phyloP scores from a whole-genome alignment of 306 rosid genomes.

The Crataegus laevigata region DNA sequence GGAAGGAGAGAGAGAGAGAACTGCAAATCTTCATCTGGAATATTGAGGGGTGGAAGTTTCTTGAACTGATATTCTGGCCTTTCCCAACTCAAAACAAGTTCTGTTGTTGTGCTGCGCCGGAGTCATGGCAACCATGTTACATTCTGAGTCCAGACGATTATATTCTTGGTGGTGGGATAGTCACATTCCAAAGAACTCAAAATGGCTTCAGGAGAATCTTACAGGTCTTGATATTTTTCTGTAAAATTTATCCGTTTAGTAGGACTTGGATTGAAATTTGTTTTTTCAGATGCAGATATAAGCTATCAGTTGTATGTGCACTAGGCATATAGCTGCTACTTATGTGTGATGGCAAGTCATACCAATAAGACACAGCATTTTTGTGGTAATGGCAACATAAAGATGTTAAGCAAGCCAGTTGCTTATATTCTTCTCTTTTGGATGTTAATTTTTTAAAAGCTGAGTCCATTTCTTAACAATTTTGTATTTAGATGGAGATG shows the following conservation, averaged over 20 bases:
- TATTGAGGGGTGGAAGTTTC: slow-evolving; percentile 16
- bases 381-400: neutral
- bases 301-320: neutral
- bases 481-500: neutral
- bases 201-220: slow-evolving; percentile 99
- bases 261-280: neutral
- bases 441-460: neutral
- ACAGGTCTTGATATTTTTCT: slow-evolving; percentile 45
- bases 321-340: neutral
- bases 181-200: slow-evolving; percentile 90
- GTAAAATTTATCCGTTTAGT: neutral
- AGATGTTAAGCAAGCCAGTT: neutral
- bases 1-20: slow-evolving; percentile 14
- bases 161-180: slow-evolving; percentile 99
- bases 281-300: neutral
- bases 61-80: slow-evolving; percentile 43
- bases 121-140: slow-evolving; percentile 64
- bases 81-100: slow-evolving; percentile 52
- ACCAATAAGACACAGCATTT: neutral
- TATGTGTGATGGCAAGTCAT: neutral
- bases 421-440: neutral
- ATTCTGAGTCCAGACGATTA: slow-evolving; percentile 82
- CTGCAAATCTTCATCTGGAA: slow-evolving; percentile 15
- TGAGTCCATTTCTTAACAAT: neutral
- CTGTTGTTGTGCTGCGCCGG: slow-evolving; percentile 55